phyloP scores from a whole-genome alignment of 345 rosid genomes.

The Kandelia obovata region DNA sequence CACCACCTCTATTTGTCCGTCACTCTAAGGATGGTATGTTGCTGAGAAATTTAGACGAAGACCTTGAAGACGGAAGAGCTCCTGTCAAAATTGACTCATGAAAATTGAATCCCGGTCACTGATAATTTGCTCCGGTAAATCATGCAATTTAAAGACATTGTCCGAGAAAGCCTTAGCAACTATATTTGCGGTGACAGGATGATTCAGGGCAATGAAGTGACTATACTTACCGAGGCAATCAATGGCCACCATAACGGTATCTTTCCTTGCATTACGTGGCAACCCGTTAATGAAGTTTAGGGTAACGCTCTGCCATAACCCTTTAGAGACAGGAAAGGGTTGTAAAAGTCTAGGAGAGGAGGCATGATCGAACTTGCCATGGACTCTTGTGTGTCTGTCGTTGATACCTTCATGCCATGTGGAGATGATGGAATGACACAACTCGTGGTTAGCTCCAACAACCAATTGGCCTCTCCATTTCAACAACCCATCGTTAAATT shows the following conservation, averaged over 20 bases:
- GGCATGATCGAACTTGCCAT: not conserved
- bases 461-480: no score
- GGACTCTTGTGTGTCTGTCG: no score
- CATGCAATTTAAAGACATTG: no score
- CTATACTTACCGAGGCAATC: no score
- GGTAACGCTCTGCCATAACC: not conserved
- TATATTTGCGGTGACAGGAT: no score
- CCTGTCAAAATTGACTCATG: fast-evolving
- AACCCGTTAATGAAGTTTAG: not conserved
- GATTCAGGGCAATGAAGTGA: no score
- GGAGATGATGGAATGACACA: not conserved
- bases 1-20: not conserved
- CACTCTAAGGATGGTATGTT: not conserved
- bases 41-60: not conserved
- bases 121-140: not conserved
- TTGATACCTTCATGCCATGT: not conserved
- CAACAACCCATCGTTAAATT: no score
- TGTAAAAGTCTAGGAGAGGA: not conserved
- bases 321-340: not conserved
- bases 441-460: no score
- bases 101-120: not conserved
- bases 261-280: no score
- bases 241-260: no score
- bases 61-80: no score
- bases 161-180: no score